Evolutionary conservation across 345 rosid species (phyloP).

Genomic region (Balakata baccata): DNA sequence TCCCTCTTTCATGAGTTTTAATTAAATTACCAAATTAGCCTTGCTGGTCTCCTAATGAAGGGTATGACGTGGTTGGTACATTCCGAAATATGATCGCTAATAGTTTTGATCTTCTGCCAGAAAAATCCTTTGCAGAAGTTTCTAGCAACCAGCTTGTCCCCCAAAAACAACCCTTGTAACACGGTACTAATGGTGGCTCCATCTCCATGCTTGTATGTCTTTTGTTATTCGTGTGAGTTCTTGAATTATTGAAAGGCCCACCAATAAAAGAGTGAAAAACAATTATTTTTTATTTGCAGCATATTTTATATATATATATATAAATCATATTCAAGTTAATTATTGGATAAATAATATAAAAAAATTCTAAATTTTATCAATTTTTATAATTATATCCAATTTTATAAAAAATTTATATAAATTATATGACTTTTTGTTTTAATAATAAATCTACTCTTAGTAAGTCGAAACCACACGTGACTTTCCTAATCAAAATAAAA

Average conservation of each 20-base stretch:
- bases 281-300: background rate
- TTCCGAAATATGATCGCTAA: background rate
- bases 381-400: too few relatives aligned
- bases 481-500: too few relatives aligned
- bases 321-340: too few relatives aligned
- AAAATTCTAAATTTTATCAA: too few relatives aligned
- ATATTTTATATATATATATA: too few relatives aligned
- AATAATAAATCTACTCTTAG: too few relatives aligned
- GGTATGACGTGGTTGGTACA: background rate
- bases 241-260: background rate
- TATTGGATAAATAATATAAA: too few relatives aligned
- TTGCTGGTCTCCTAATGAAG: background rate
- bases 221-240: background rate
- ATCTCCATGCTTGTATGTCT: background rate
- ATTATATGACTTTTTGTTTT: too few relatives aligned
- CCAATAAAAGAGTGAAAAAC: background rate
- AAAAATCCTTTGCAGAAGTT: background rate
- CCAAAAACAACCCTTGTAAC: background rate
- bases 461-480: too few relatives aligned
- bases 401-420: too few relatives aligned
- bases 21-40: background rate
- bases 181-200: background rate
- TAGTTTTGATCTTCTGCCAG: background rate
- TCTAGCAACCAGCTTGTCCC: background rate
- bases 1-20: background rate